Evolutionary conservation across 177 flowering plant genomes (phyloP).

Genomic region (Vitis hybrid): DNA sequence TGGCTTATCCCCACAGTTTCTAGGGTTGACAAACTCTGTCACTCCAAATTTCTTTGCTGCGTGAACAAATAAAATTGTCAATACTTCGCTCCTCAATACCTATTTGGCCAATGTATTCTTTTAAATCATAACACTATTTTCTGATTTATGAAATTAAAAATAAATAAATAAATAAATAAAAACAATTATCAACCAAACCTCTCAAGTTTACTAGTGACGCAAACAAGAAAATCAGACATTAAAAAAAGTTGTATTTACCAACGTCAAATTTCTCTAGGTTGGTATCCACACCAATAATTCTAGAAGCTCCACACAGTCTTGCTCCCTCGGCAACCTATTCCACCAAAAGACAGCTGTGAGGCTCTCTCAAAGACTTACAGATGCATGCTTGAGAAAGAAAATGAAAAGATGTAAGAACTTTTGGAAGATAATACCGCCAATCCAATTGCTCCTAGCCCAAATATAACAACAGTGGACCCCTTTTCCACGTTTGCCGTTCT

Average conservation of each 20-base stretch:
- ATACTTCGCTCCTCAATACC: too few species aligned
- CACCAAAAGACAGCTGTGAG: slow-evolving; percentile 6
- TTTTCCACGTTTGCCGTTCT: slow-evolving; percentile 66
- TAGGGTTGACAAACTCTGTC: slow-evolving; percentile 69
- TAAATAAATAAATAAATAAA: too few species aligned
- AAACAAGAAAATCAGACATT: neutral
- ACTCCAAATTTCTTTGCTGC: slow-evolving; percentile 75
- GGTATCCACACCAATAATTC: slow-evolving; percentile 74
- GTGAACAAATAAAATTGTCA: neutral
- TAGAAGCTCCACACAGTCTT: slow-evolving; percentile 61
- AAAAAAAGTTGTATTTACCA: slow-evolving; percentile 29
- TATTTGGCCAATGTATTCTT: neutral
- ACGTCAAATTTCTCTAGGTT: slow-evolving; percentile 58
- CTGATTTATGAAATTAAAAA: too few species aligned
- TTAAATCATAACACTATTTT: too few species aligned
- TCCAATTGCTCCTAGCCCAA: slow-evolving; percentile 84
- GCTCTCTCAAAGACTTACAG: neutral
- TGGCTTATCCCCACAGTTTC: slow-evolving; percentile 38
- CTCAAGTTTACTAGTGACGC: neutral
- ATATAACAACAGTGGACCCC: slow-evolving; percentile 81
- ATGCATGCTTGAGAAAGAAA: neutral
- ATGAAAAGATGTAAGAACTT: neutral
- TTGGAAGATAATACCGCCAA: slow-evolving; percentile 53
- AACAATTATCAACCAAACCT: too few species aligned
- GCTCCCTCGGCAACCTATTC: slow-evolving; percentile 84